Evolutionary conservation across 2,329 filamentous ascomycete genomes (phyloP).

Genomic region (Colletotrichum agaves): DNA sequence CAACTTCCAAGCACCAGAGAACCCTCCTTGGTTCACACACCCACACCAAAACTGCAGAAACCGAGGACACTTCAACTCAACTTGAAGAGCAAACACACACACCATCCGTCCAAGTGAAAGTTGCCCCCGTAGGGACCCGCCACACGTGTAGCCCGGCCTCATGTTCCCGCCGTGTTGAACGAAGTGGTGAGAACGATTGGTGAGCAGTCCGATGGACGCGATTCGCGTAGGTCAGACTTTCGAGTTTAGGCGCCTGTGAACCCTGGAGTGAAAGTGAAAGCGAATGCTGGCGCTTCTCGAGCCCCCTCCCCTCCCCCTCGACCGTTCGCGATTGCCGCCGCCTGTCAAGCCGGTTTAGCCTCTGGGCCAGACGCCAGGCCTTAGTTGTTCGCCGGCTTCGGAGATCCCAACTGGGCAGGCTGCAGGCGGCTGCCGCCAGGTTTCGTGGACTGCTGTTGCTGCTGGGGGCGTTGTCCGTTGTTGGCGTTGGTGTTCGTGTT

Average conservation of each 20-base stretch:
- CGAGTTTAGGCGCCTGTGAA: not conserved
- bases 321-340: not conserved
- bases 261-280: not conserved
- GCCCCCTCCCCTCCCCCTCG: too few species aligned
- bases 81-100: conserved; percentile 1
- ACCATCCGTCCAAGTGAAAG: not conserved
- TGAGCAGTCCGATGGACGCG: not conserved
- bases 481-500: not conserved
- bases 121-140: not conserved
- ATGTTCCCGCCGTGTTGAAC: not conserved
- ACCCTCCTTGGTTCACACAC: not conserved
- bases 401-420: conserved; percentile 19
- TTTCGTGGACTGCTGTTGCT: conserved; percentile 4
- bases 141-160: conserved; percentile 10
- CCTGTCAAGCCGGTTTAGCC: not conserved
- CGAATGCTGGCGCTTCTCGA: not conserved
- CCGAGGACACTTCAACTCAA: conserved; percentile 20
- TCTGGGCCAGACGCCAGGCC: not conserved
- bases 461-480: conserved; percentile 6
- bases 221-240: not conserved
- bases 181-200: not conserved
- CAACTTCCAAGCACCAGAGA: not conserved
- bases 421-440: not conserved
- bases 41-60: not conserved
- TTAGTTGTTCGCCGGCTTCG: conserved; percentile 17